A percentile compares a stretch with the other conserved stretches of the same genome.
phyloP scores from a whole-genome alignment of 495 filamentous ascomycete genomes.

The Aspergillus egyptiacus region DNA sequence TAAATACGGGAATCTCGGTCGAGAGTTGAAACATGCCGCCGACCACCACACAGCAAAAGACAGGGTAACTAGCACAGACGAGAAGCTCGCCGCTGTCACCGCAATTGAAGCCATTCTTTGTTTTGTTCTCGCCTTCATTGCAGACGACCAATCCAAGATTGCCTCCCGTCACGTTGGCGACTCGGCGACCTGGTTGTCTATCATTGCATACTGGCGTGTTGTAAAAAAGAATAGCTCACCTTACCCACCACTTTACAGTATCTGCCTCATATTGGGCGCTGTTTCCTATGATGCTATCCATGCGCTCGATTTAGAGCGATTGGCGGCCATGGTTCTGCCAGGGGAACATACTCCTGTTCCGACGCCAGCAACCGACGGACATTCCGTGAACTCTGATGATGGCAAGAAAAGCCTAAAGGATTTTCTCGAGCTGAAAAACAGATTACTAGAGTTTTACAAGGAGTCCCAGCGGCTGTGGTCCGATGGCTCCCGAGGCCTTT shows the following conservation, averaged over 20 bases:
- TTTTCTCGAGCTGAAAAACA: constrained; percentile 34
- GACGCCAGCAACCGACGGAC: constrained; percentile 35
- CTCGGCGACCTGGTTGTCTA: constrained; percentile 42
- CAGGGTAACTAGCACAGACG: constrained; percentile 24
- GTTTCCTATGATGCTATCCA: constrained; percentile 44
- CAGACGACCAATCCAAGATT: constrained; percentile 37
- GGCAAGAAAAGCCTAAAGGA: constrained; percentile 34
- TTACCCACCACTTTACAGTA: constrained; percentile 36
- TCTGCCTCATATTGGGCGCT: constrained; percentile 43
- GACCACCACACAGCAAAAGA: constrained; percentile 35
- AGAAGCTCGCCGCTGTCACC: constrained; percentile 39
- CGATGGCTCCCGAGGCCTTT: constrained; percentile 38
- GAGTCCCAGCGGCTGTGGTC: constrained; percentile 42
- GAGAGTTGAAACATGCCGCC: constrained; percentile 45
- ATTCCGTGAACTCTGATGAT: constrained; percentile 29
- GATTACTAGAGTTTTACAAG: constrained; percentile 36
- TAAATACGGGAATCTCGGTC: constrained; percentile 37
- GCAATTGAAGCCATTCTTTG: constrained; percentile 45
- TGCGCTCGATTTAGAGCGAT: constrained; percentile 41
- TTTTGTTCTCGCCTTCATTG: constrained; percentile 46
- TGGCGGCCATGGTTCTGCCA: constrained; percentile 34
- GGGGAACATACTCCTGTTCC: constrained; percentile 36
- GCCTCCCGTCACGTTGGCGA: constrained; percentile 33
- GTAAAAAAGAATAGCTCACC: constrained; percentile 34
- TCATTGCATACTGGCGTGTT: constrained; percentile 44